Conservation (phyloP, 768 basidiomycete genomes). For the Boletus barrowsii region DNA sequence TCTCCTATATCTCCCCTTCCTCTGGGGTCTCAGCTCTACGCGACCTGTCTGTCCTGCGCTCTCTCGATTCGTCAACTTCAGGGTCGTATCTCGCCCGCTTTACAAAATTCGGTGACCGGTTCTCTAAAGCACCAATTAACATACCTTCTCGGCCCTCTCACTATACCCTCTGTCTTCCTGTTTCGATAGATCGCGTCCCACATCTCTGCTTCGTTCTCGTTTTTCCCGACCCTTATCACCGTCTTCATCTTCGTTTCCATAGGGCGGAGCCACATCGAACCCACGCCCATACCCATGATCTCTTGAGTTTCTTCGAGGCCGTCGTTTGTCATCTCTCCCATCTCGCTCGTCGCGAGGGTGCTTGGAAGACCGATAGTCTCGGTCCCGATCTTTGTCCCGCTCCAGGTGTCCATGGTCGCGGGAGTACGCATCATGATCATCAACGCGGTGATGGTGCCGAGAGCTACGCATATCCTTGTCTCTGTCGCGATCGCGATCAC, state of each 20-base stretch:
- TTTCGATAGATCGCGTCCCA: constrained; percentile 32
- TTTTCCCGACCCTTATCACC: constrained; percentile 31
- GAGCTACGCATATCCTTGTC: constrained; percentile 38
- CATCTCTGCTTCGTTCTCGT: constrained; percentile 48
- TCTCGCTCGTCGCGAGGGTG: constrained; percentile 57
- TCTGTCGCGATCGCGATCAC: constrained; percentile 44
- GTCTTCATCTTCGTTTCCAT: constrained; percentile 40
- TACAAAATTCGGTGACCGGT: constrained; percentile 11
- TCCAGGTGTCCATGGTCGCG: constrained; percentile 33
- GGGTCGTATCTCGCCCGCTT: constrained; percentile 56
- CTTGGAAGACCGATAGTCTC: constrained; percentile 43
- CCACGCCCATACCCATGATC: constrained; percentile 42
- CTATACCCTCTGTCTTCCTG: constrained; percentile 49
- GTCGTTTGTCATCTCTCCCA: constrained; percentile 47
- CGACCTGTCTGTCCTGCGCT: constrained; percentile 37
- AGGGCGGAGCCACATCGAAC: constrained; percentile 46
- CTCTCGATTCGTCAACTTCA: constrained; percentile 43
- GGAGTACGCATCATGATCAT: constrained; percentile 32
- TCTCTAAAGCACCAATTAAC: constrained; percentile 7
- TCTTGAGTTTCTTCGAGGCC: constrained; percentile 39
- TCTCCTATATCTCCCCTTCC: constrained; percentile 78
- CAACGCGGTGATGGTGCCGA: constrained; percentile 34
- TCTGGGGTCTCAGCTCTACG: constrained; percentile 75
- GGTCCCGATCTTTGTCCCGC: constrained; percentile 38
- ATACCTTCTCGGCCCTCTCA: constrained; percentile 67